These are phyloP conservation scores for maize (Zea mays) DNA, from an alignment of 176 grass and related monocot species.

Conservation along the genomic window DNA sequence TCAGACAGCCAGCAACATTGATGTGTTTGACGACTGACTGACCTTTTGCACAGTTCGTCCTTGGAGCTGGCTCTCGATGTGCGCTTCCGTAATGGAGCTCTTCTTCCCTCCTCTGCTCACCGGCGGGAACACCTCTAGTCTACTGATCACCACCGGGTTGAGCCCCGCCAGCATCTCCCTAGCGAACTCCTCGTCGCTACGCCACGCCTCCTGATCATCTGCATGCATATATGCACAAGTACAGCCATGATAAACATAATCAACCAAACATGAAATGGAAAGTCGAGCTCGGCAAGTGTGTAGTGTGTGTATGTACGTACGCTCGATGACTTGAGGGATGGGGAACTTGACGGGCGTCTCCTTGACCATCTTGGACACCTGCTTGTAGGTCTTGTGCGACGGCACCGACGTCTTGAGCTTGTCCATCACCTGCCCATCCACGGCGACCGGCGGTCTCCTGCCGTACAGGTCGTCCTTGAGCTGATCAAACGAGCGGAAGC, in stretches of 20 bases:
- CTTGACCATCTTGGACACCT: constrained; percentile 57
- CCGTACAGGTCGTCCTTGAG: constrained; percentile 64
- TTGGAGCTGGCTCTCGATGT: constrained; percentile 52
- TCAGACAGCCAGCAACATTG: too few species aligned
- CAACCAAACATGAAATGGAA: too few species aligned
- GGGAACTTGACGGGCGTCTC: constrained; percentile 67
- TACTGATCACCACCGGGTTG: constrained; percentile 69
- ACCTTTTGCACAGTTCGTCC: constrained; percentile 49
- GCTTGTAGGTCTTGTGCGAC: constrained; percentile 55
- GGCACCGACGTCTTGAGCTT: constrained; percentile 66
- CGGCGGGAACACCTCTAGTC: constrained; percentile 65
- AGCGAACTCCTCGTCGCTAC: constrained; percentile 81
- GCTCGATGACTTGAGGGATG: constrained; percentile 72
- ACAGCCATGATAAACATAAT: too few species aligned
- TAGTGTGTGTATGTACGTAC: constrained; percentile 21
- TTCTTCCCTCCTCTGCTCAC: constrained; percentile 48
- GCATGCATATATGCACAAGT: background rate
- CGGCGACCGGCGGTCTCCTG: background rate
- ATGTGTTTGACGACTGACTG: background rate
- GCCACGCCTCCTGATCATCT: constrained; percentile 78
- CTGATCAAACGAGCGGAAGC: constrained; percentile 70
- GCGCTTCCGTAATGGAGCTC: constrained; percentile 46
- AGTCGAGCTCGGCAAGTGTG: too few species aligned
- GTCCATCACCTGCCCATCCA: constrained; percentile 54
- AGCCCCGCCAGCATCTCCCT: constrained; percentile 92